Evolutionary conservation across 306 rosid genomes (phyloP), one percentile per base, ranked within the genome.

Genomic region (Lotus japonicus): DNA sequence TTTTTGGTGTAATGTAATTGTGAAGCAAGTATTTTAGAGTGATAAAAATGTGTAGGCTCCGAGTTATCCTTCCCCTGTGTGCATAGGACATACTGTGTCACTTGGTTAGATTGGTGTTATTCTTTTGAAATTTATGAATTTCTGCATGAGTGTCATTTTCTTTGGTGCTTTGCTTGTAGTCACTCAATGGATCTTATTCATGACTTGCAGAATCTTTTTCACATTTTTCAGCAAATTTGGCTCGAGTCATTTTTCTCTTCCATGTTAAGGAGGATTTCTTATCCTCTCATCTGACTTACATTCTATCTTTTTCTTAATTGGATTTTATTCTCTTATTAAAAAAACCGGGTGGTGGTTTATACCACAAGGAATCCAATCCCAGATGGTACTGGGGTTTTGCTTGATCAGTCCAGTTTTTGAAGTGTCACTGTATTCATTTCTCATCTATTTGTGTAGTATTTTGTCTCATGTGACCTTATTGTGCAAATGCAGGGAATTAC

Each of bases 401-500:
- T 67, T 50, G 48, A 60, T 78, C 49, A 36, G 33, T 48, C 48
- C 18, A 38, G 36, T 35, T 76, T 43, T 60, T 46, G 38, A 77
- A 72, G 48, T 70, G 72, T 52, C 39, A 48, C 9, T 9, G 43
- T 53, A 33, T 75, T 66, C 5, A n/a, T 75, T 58, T 74, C 41
- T 49, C 66, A 31, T 17, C 70, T 60, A 17, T 76, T 6, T 66
- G 38, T n/a, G 4, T 66, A 46, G 42, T 71, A 58, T 64, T 66
- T 54, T 73, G 31, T 23, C 68, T 61, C 35, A 35, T n/a, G 0
- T 13, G 45, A 73, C 18, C 59, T 55, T 64, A 46, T 51, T 72
- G 44, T 71, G 49, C 28, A 56, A 31, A 53, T 82, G 78, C 95
- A 90, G 97, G 97, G 90, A 44, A 74, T 85, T 78, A 41, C 88